These are phyloP conservation scores for Viridothelium virens DNA, from an alignment of 495 filamentous ascomycete species.

Conservation along the genomic window DNA sequence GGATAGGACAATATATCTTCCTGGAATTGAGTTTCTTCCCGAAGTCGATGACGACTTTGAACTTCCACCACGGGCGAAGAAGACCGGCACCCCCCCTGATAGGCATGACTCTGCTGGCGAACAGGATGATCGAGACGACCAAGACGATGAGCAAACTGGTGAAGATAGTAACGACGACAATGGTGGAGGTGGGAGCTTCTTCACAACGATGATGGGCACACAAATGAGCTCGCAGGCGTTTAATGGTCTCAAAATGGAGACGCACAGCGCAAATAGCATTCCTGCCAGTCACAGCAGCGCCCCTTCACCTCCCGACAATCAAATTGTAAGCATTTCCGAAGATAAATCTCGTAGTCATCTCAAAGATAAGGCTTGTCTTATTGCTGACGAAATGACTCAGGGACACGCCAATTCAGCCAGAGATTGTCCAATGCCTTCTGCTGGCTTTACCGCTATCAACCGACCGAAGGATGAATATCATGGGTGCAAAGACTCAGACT, in stretches of 20 bases:
- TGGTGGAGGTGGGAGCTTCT: neutral
- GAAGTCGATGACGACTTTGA: constrained; percentile 10
- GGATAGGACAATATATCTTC: constrained; percentile 14
- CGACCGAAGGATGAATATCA: too few relatives aligned
- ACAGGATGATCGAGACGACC: neutral
- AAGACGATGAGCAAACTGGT: constrained; percentile 6
- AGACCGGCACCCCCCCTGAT: constrained; percentile 7
- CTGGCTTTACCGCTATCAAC: neutral
- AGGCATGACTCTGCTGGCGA: constrained; percentile 17
- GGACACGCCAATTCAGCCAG: neutral
- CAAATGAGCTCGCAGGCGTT: neutral
- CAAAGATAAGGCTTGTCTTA: neutral
- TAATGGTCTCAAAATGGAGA: neutral
- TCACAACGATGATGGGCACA: neutral
- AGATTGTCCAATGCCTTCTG: neutral
- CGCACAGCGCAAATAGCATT: neutral
- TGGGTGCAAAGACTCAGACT: neutral
- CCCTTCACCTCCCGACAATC: neutral
- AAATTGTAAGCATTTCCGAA: too few relatives aligned
- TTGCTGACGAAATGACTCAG: neutral
- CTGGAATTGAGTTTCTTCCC: constrained; percentile 26
- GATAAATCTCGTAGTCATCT: neutral
- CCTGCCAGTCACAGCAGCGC: neutral
- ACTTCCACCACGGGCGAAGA: neutral
- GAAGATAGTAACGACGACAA: neutral